phyloP scores from a whole-genome alignment of 2,329 filamentous ascomycete species.

The Scedosporium aurantiacum region DNA sequence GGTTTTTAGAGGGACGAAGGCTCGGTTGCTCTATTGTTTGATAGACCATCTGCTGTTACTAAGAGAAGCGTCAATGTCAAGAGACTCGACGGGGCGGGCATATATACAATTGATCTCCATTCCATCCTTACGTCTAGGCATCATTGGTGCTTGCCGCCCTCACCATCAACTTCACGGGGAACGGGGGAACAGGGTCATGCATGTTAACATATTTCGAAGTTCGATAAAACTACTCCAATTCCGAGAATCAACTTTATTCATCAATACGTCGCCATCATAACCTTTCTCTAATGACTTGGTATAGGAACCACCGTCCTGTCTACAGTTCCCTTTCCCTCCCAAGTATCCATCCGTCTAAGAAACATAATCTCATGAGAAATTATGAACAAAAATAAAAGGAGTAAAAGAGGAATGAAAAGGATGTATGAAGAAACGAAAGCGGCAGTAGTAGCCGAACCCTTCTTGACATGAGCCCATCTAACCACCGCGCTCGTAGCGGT shows the following conservation, averaged over 20 bases:
- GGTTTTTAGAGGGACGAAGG: neutral
- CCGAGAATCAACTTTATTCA: neutral
- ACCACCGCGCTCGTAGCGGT: slow-evolving; percentile 35
- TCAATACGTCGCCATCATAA: neutral
- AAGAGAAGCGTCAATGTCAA: neutral
- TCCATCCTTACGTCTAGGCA: neutral
- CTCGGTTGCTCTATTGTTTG: neutral
- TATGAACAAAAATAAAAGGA: neutral
- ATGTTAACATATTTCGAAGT: no score
- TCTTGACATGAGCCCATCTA: slow-evolving; percentile 15
- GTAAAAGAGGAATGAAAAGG: neutral
- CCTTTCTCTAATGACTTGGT: neutral
- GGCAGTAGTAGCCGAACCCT: neutral
- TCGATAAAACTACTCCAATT: neutral
- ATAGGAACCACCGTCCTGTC: neutral
- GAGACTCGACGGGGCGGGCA: neutral
- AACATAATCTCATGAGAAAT: slow-evolving; percentile 3
- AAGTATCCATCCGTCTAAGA: slow-evolving; percentile 2
- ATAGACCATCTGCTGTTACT: neutral
- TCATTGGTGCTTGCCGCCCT: no score
- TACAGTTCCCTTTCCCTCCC: neutral
- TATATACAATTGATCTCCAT: neutral
- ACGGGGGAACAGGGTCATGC: no score
- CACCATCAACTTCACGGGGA: neutral
- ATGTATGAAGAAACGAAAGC: neutral